Conservation (phyloP, 2,329 filamentous ascomycete species). For the Pseudogymnoascus sp. region DNA sequence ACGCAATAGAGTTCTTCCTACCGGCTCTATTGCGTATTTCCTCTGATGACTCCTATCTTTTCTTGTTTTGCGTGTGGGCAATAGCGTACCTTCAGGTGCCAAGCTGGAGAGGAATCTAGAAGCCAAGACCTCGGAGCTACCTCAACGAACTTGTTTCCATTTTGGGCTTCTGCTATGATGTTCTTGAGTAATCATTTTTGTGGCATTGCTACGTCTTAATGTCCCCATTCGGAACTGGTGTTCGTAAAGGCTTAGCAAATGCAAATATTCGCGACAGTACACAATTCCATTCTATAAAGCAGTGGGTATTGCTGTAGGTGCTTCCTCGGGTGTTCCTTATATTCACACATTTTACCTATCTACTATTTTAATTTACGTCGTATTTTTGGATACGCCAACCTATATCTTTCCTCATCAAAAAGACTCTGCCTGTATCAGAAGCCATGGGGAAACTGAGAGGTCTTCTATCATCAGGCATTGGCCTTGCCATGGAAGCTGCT, state of each 20-base stretch:
- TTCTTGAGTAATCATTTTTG: neutral
- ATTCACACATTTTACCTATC: neutral
- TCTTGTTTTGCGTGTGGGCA: too few species aligned
- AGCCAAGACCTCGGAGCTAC: neutral
- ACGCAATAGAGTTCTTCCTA: too few species aligned
- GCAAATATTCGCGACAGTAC: neutral
- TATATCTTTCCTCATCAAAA: neutral
- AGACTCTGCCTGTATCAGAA: neutral
- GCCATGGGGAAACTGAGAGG: neutral
- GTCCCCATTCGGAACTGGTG: neutral
- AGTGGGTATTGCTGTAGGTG: neutral
- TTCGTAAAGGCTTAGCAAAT: neutral
- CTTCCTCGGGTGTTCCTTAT: neutral
- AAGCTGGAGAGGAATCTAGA: too few species aligned
- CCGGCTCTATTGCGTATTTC: too few species aligned
- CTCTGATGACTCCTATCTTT: too few species aligned
- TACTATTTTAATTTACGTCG: neutral
- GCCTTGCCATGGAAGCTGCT: neutral
- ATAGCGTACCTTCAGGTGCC: too few species aligned
- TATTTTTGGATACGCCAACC: too few species aligned
- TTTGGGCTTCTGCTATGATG: neutral
- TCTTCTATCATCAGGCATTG: neutral
- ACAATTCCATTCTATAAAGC: neutral
- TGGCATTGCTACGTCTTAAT: neutral
- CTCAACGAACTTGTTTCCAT: neutral